These are phyloP conservation scores for Sphagnum magellanicum DNA, from an alignment of 228 moss, liverwort and hornwort species.

Conservation along the genomic window DNA sequence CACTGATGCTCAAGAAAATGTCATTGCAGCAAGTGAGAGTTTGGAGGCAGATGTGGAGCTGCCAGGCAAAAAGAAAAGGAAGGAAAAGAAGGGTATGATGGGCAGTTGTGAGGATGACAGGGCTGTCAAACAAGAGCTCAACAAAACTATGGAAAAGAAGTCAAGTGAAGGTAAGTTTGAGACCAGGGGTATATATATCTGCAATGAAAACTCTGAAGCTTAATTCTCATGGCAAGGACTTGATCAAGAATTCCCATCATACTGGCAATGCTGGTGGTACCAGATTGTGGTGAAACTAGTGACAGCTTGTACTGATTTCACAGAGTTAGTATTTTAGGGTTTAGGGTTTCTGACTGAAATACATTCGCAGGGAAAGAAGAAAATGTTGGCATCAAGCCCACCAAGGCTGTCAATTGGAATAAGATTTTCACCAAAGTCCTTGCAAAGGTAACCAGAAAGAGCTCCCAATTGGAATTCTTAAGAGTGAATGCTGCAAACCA, in stretches of 20 bases:
- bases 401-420: constrained; percentile 40
- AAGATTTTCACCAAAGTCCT: constrained; percentile 34
- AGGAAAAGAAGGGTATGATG: constrained; percentile 2
- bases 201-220: too few relatives aligned
- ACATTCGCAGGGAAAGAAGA: not conserved
- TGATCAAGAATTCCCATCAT: too few relatives aligned
- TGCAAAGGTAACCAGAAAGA: constrained; percentile 12
- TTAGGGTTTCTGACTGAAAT: too few relatives aligned
- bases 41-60: not conserved
- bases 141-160: not conserved
- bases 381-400: not conserved
- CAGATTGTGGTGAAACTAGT: too few relatives aligned
- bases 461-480: not conserved
- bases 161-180: not conserved
- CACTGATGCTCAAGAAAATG: not conserved
- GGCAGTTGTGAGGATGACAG: not conserved
- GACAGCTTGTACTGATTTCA: too few relatives aligned
- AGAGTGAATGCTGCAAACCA: too few relatives aligned
- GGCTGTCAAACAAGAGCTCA: not conserved
- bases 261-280: too few relatives aligned
- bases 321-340: too few relatives aligned
- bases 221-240: too few relatives aligned
- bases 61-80: constrained; percentile 3
- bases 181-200: not conserved
- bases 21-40: not conserved